phyloP scores from a whole-genome alignment of 2,329 filamentous ascomycete species.

The Bipolaris zeicola region DNA sequence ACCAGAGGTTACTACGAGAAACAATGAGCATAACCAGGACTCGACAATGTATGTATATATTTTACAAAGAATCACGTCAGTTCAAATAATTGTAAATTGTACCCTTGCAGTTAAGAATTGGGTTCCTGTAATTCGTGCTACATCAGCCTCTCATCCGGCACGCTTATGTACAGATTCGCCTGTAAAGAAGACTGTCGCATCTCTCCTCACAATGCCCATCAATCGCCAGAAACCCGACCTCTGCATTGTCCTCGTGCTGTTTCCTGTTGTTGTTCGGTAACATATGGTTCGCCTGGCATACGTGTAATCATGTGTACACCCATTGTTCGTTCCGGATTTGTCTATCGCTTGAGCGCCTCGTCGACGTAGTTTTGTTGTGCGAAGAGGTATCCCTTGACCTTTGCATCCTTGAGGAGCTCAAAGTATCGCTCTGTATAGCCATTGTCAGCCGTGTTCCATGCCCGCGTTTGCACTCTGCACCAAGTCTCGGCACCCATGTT shows the following conservation, averaged over 20 bases:
- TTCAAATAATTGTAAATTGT: neutral
- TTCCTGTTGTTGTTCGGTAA: conserved; percentile 1
- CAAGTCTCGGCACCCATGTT: neutral
- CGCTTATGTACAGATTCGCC: conserved; percentile 41
- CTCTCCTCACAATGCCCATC: conserved; percentile 7
- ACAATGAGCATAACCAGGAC: neutral
- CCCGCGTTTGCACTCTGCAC: no score
- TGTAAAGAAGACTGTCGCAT: conserved; percentile 22
- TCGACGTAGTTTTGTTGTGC: conserved; percentile 76
- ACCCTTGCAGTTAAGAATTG: conserved; percentile 14
- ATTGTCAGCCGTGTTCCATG: conserved; percentile 27
- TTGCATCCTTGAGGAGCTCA: conserved; percentile 74
- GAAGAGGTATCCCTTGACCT: conserved; percentile 79
- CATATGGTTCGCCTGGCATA: conserved; percentile 1
- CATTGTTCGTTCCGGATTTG: neutral
- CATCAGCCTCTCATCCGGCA: conserved; percentile 21
- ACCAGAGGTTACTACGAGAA: neutral
- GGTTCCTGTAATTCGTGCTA: conserved; percentile 9
- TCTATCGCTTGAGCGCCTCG: conserved; percentile 25
- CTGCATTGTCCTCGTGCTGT: conserved; percentile 12
- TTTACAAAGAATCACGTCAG: conserved; percentile 8
- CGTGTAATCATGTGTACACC: conserved; percentile 4
- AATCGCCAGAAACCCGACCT: conserved; percentile 17
- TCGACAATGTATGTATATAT: neutral
- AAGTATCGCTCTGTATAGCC: conserved; percentile 72